phyloP scores from a whole-genome alignment of 2,329 filamentous ascomycete species.

The Clarireedia monteithiana region DNA sequence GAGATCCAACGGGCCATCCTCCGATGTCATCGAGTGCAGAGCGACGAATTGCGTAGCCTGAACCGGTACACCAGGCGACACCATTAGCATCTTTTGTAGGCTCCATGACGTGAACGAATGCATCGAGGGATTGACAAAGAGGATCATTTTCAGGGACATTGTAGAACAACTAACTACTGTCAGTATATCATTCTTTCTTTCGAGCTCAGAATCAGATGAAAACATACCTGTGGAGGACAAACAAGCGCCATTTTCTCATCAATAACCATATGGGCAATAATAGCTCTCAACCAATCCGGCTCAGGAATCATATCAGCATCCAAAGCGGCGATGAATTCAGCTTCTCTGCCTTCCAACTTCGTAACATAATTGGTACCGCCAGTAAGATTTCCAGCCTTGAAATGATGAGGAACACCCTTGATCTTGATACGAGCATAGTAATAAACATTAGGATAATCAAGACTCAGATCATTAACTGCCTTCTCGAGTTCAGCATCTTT shows the following conservation, averaged over 20 bases:
- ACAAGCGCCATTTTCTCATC: conserved; percentile 50
- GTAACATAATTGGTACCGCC: conserved; percentile 45
- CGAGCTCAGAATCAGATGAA: too few species aligned
- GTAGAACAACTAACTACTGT: conserved; percentile 43
- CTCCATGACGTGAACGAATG: conserved; percentile 48
- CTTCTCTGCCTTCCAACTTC: conserved; percentile 38
- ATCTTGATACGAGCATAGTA: conserved; percentile 37
- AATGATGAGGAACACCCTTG: conserved; percentile 38
- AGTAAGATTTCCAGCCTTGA: conserved; percentile 59
- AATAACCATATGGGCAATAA: conserved; percentile 49
- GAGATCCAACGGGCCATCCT: conserved; percentile 51
- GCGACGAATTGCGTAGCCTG: conserved; percentile 53
- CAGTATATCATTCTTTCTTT: background rate
- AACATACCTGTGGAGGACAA: conserved; percentile 44
- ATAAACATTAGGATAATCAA: conserved; percentile 36
- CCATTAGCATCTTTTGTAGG: conserved; percentile 37
- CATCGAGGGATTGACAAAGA: conserved; percentile 46
- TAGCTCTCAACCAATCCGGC: conserved; percentile 48
- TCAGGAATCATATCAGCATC: conserved; percentile 65
- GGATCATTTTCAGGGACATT: conserved; percentile 52
- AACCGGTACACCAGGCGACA: conserved; percentile 58
- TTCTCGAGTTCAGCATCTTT: conserved; percentile 35
- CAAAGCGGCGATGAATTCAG: conserved; percentile 52
- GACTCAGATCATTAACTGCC: conserved; percentile 31
- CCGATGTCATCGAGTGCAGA: conserved; percentile 52